Base-by-base conservation (phyloP, 192 early-diverging fungal genomes). In the Backusella australiensis region DNA sequence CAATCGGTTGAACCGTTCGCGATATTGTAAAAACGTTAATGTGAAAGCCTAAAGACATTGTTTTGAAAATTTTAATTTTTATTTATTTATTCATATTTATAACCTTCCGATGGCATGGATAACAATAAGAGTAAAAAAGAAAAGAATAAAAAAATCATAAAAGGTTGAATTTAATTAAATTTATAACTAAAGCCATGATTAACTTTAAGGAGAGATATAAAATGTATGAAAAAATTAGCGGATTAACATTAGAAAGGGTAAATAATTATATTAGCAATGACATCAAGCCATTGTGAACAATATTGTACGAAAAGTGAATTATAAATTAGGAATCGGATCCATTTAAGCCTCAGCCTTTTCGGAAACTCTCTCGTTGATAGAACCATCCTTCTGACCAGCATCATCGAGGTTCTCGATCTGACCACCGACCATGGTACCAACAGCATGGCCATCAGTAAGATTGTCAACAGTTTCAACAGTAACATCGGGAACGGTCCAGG, bases 381-480 rank as follows among this genome's bases (percentile, higher is more conserved):
- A 72, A 52, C 70, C 70, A 23, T 69, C 68, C 68, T 72, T 53
- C 38, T 46, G n/a, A 53, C 42, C 38, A 69, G 67, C 67, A 32
- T 42, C 21, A 4, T 77, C 75, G 52, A 77, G 21, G 35, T 42
- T 63, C 39, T 82, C 81, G 19, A 75, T 29, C n/a, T 71, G 81
- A 67, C 82, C 82, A 76, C 82, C 82, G 34, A 83, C 75, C 67
- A 80, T n/a, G 66, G 72, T 72, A 53, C 41, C 75, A 23, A 69
- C 77, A 63, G 69, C 76, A 34, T 75, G 71, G 34, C 29, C 78
- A 53, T 75, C 83, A 39, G 72, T 35, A 63, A 70, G 69, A 69
- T 78, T 83, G 70, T 53, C 76, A 52, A 69, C 77, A 69, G 74
- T 75, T 77, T 76, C 86, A 56, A 78, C 81, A 39, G 81, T 78